Evolutionary conservation across 176 grass and related monocot species (phyloP).

Genomic region (Raddia distichophylla): DNA sequence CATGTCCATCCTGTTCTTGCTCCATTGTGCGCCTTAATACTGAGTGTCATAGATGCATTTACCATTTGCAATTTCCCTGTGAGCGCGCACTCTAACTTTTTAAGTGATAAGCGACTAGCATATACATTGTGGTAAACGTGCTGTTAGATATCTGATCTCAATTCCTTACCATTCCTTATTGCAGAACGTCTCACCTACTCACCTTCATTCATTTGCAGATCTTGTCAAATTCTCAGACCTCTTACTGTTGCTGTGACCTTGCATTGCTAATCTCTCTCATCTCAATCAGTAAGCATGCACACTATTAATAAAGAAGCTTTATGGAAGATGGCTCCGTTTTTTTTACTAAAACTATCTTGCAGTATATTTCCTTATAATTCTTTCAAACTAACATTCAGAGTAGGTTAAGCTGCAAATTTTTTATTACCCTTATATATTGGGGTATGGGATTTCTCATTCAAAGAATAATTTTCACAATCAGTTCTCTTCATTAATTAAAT

Average conservation of each 20-base stretch:
- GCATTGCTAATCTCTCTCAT: neutral
- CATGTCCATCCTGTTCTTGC: conserved; percentile 4
- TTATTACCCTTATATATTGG: neutral
- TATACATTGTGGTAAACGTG: neutral
- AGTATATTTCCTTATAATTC: neutral
- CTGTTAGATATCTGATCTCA: neutral
- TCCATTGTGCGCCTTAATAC: neutral
- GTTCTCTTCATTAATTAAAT: neutral
- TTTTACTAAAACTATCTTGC: neutral
- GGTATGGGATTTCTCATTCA: neutral
- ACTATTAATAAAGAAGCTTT: neutral
- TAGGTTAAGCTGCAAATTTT: neutral
- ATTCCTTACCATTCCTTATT: neutral
- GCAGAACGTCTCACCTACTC: neutral
- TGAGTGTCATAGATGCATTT: no score
- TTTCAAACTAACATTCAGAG: neutral
- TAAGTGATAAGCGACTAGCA: neutral
- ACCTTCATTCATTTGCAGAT: neutral
- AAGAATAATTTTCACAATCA: neutral
- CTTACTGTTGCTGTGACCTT: neutral
- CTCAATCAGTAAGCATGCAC: neutral
- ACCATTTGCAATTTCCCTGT: neutral
- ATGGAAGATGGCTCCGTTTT: neutral
- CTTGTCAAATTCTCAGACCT: neutral
- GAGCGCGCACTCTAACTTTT: neutral